phyloP scores from a whole-genome alignment of 768 basidiomycete species.

The Tylopilus balloui region DNA sequence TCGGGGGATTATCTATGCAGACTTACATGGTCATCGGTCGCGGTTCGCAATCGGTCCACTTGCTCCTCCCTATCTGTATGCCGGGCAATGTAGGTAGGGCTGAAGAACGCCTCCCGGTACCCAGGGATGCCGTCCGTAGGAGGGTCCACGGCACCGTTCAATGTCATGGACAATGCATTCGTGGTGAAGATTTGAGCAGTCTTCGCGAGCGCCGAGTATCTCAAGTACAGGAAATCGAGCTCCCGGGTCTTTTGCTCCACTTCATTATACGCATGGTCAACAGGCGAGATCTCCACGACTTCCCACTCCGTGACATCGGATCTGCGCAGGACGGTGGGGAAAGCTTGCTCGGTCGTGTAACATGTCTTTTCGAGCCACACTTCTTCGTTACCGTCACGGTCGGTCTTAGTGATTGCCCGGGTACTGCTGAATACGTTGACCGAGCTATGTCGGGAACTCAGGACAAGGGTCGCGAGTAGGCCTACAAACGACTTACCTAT shows the following conservation, averaged over 20 bases:
- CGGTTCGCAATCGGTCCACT: constrained; percentile 65
- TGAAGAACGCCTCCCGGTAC: constrained; percentile 76
- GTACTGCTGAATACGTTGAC: constrained; percentile 80
- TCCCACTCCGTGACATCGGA: constrained; percentile 77
- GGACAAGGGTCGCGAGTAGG: neutral
- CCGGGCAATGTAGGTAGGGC: constrained; percentile 57
- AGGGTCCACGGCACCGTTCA: constrained; percentile 86
- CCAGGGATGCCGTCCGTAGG: constrained; percentile 68
- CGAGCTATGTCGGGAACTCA: constrained; percentile 46
- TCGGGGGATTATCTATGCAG: neutral
- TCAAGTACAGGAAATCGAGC: constrained; percentile 58
- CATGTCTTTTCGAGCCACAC: constrained; percentile 87
- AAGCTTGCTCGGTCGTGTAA: constrained; percentile 80
- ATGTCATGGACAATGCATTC: constrained; percentile 76
- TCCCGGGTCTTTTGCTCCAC: constrained; percentile 79
- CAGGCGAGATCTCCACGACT: constrained; percentile 75
- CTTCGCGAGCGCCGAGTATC: constrained; percentile 76
- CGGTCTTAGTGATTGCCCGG: constrained; percentile 60
- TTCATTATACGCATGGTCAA: constrained; percentile 78
- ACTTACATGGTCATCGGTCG: constrained; percentile 79
- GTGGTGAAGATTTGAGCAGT: constrained; percentile 70
- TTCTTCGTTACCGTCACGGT: constrained; percentile 65
- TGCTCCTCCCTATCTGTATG: constrained; percentile 68
- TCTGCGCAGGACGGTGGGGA: constrained; percentile 87
- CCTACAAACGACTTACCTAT: constrained; percentile 48